phyloP scores from a whole-genome alignment of 345 rosid species.

The Abelmoschus esculentus region DNA sequence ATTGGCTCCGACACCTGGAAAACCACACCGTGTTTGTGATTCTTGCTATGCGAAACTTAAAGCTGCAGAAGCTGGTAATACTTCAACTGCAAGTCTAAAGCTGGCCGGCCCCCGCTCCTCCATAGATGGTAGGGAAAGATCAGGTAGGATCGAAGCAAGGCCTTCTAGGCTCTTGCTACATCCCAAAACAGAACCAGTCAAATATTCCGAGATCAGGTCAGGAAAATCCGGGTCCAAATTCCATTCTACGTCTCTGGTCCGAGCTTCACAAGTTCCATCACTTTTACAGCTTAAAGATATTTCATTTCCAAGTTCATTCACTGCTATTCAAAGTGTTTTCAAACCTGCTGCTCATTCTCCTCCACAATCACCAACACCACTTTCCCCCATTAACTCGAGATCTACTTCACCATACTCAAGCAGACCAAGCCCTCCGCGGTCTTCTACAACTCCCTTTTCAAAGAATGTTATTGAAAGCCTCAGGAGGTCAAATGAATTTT shows the following conservation, averaged over 20 bases:
- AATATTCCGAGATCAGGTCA: constrained; percentile 57
- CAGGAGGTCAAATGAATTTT: constrained; percentile 28
- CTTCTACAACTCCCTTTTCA: constrained; percentile 43
- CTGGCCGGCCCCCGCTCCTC: constrained; percentile 35
- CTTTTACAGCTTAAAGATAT: constrained; percentile 58
- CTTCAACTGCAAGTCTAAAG: constrained; percentile 31
- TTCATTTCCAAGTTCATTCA: constrained; percentile 67
- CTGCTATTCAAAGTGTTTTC: constrained; percentile 55
- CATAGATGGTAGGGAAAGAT: constrained; percentile 44
- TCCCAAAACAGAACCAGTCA: constrained; percentile 59
- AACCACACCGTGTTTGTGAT: background rate
- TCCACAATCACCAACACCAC: constrained; percentile 18
- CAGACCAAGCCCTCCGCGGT: constrained; percentile 64
- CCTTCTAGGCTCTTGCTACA: constrained; percentile 52
- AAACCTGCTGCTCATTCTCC: constrained; percentile 28
- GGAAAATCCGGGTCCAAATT: constrained; percentile 42
- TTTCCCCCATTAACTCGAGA: constrained; percentile 37
- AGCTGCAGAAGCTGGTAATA: constrained; percentile 44
- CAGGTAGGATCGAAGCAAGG: constrained; percentile 32
- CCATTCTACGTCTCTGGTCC: constrained; percentile 44
- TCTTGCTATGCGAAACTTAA: background rate
- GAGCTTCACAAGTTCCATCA: constrained; percentile 76
- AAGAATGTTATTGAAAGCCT: constrained; percentile 71
- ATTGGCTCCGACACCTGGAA: background rate
- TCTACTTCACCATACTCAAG: constrained; percentile 53